Conservation (phyloP, 140 eudicot genomes). For the Erigeron philadelphicus region DNA sequence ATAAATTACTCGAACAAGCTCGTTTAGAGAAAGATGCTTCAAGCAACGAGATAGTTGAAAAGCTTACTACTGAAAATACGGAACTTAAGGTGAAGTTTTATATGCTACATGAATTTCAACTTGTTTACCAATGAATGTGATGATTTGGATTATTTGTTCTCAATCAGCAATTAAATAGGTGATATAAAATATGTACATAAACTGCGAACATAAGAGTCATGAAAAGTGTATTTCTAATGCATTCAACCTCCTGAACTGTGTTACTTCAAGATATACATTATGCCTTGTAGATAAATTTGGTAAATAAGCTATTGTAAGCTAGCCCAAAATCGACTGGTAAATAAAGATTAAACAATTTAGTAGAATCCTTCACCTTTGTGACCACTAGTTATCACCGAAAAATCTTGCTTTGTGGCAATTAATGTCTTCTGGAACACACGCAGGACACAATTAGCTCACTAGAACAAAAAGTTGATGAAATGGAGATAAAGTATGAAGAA, state of each 20-base stretch:
- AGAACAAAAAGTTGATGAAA: slow-evolving; percentile 70
- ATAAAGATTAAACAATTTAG: background rate
- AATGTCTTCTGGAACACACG: slow-evolving; percentile 17
- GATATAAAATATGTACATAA: no score
- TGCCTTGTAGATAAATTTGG: background rate
- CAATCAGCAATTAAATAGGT: no score
- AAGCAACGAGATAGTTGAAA: slow-evolving; percentile 40
- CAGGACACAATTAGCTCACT: slow-evolving; percentile 52
- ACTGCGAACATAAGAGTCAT: background rate
- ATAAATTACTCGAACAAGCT: slow-evolving; percentile 37
- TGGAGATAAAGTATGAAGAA: slow-evolving; percentile 46
- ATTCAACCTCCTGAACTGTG: background rate
- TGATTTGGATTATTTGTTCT: no score
- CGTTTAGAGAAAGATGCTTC: slow-evolving; percentile 41
- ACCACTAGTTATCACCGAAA: background rate
- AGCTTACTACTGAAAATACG: slow-evolving; percentile 66
- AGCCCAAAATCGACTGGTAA: background rate
- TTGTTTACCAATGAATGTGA: background rate
- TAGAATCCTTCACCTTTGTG: background rate
- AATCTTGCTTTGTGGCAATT: slow-evolving; percentile 10
- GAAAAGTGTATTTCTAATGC: background rate
- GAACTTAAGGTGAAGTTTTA: slow-evolving; percentile 58
- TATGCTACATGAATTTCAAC: background rate
- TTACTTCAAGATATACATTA: background rate
- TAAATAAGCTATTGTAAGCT: background rate